Conservation (phyloP, 2,329 filamentous ascomycete species). For the Ceratocystis alfenasii region DNA sequence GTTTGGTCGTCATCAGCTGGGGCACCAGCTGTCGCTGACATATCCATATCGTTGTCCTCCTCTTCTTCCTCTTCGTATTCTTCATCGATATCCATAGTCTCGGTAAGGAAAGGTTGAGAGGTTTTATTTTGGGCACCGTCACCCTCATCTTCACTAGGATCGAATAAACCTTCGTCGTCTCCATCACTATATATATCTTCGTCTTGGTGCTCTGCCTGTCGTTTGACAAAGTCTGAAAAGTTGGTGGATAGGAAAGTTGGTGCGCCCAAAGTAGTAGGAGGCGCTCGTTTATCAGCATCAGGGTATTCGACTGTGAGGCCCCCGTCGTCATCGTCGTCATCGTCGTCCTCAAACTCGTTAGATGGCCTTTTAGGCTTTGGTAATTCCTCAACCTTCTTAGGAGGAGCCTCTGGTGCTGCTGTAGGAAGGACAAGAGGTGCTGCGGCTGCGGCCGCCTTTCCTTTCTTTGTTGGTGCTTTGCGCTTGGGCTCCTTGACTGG, state of each 20-base stretch:
- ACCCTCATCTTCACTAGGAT: slow-evolving; percentile 31
- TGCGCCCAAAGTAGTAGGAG: slow-evolving; percentile 30
- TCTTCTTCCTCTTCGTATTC: slow-evolving; percentile 24
- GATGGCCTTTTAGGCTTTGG: slow-evolving; percentile 30
- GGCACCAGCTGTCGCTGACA: slow-evolving; percentile 12
- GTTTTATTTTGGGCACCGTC: slow-evolving; percentile 29
- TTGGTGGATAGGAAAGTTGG: slow-evolving; percentile 31
- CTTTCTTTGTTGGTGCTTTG: slow-evolving; percentile 30
- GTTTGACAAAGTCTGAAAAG: slow-evolving; percentile 43
- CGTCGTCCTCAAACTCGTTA: slow-evolving; percentile 38
- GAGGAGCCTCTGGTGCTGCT: slow-evolving; percentile 23
- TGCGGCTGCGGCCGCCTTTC: slow-evolving; percentile 29
- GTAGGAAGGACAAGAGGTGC: slow-evolving; percentile 32
- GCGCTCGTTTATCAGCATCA: slow-evolving; percentile 34
- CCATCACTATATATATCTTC: slow-evolving; percentile 32
- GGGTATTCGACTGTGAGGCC: slow-evolving; percentile 50
- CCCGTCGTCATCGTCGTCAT: slow-evolving; percentile 45
- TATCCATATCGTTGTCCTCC: slow-evolving; percentile 23
- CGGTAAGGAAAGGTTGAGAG: slow-evolving; percentile 25
- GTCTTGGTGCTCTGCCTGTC: slow-evolving; percentile 30
- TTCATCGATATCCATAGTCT: slow-evolving; percentile 24
- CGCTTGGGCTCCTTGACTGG: slow-evolving; percentile 28
- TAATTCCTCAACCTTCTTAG: slow-evolving; percentile 21
- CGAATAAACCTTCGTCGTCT: slow-evolving; percentile 29
- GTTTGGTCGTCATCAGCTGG: slow-evolving; percentile 24